Evolutionary conservation across 768 basidiomycete genomes (phyloP), one percentile per base, ranked within the genome.

Genomic region (Lactarius trivialis): DNA sequence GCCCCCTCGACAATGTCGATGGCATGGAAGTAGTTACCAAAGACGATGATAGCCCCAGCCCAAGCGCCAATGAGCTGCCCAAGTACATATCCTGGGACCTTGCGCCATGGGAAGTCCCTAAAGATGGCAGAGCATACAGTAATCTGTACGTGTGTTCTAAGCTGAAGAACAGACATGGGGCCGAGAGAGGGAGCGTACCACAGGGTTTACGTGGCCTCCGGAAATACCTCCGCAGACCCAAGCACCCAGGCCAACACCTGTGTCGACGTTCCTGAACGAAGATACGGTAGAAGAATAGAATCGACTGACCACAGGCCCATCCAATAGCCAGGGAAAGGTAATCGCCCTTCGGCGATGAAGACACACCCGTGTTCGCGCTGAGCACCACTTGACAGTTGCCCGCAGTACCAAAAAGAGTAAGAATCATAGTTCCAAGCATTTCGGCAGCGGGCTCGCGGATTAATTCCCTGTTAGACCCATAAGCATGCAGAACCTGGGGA

Each of bases 71-170:
- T 70, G 21, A 85, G 60, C 70, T 89, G 88, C 0, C 85, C 80
- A 54, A 83, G 68, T 51, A 88, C 80, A 70, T 84, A 91, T 24
- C 67, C 78, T 0, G 91, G 91, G 0, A 91, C 91, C 70, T 92
- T 92, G 66, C 78, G 79, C 86, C 88, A 88, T 0, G 91, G 88
- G 73, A 93, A 91, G 51, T 78, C 79, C 65, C 90, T 83, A 71
- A 84, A 84, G 2, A 82, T 76, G 4, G 87, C 88, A 50, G 91
- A 69, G 15, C 83, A 79, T 55, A 93, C 72, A 19, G 91, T 93
- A 28, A 91, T 78, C 85, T 86, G 34, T 32, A 21, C 8, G 1
- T 19, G 17, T 26, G 19, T 30, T 39, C 30, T 17, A 34, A 58
- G 34, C 26, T 17, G 4, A 6, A 30, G 8, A 24, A 26, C 3